Percentiles rank a stretch among this genome's conserved stretches.
Evolutionary conservation across 805 yeast genomes (phyloP).

Genomic region (Alloascoidea africana): DNA sequence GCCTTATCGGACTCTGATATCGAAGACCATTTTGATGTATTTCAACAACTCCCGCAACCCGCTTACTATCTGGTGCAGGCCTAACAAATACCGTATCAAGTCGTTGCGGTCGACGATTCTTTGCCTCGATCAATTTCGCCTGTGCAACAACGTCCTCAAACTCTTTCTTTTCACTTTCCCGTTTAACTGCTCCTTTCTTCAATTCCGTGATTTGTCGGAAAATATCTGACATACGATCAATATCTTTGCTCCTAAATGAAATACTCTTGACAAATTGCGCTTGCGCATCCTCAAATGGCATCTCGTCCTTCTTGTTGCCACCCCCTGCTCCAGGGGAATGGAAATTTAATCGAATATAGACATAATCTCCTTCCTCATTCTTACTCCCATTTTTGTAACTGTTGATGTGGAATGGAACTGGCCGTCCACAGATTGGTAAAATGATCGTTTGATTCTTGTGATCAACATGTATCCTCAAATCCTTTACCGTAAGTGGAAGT

Average conservation of each 20-base stretch:
- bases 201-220: conserved; percentile 81
- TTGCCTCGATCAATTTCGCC: conserved; percentile 70
- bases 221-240: conserved; percentile 81
- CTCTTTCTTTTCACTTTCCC: conserved; percentile 82
- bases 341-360: conserved; percentile 80
- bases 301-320: conserved; percentile 52
- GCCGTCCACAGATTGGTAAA: conserved; percentile 86
- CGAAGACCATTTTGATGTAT: conserved; percentile 95
- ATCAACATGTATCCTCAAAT: conserved; percentile 78
- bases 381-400: conserved; percentile 89
- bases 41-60: conserved; percentile 79
- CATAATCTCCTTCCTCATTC: conserved; percentile 91
- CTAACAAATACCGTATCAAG: conserved; percentile 81
- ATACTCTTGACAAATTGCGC: conserved; percentile 78
- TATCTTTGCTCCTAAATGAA: conserved; percentile 80
- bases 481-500: conserved; percentile 71
- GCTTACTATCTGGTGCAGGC: conserved; percentile 95
- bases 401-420: conserved; percentile 95
- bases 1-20: conserved; percentile 73
- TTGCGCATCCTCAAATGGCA: conserved; percentile 85
- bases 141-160: conserved; percentile 91
- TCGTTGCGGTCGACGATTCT: conserved; percentile 72
- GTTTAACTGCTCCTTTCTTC: conserved; percentile 80
- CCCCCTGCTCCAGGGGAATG: conserved; percentile 86
- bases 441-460: conserved; percentile 77